Base-by-base conservation (phyloP, 2,329 filamentous ascomycete species). In the Alternaria sp. region DNA sequence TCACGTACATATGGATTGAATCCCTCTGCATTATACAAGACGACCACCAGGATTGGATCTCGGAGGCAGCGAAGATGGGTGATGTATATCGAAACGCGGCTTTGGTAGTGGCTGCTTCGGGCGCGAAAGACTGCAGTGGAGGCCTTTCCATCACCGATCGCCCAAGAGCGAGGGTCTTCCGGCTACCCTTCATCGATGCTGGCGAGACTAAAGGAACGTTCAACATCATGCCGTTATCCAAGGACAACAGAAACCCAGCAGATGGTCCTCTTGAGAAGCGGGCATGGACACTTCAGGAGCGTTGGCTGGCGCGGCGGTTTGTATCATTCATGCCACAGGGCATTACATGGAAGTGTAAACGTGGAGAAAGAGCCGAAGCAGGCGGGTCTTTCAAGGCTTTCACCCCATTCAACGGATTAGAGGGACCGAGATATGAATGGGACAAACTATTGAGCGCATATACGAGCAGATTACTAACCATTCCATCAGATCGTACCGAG, bases 121-220 rank as follows among this genome's bases (percentile, higher is more conserved):
- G 25, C 2, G 46, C 25, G 0, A 11, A 8, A 12, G 46, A 49
- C 3, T 49, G n/a, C 1, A 28, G n/a, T 3, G 14, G 8, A 28
- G 25, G 46, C 1, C 23, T 49, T 0, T 28, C 20, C 2, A 28
- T 28, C 1, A 28, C 4, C 5, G 2, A 49, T 1, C 25, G 46
- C 12, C 2, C 4, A 4, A 25, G 5, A 2, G 1, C 7, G 3
- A 47, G 0, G 0, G 4, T 26, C 4, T 11, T 26, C 0, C 14
- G 15, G 0, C 0, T 25, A 6, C 21, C 21, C 45, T 11, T 47
- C 2, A 2, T 6, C 5, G 3, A 3, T n/a, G n/a, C n/a, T 0
- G 18, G 5, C 0, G 12, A 23, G 2, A 11, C 8, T 3, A 3
- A 7, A 3, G 18, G 43, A 7, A 23, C 11, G 5, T 45, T 23